A percentile compares a stretch with the other conserved stretches of the same genome.
Evolutionary conservation across 345 rosid species (phyloP).

Genomic region (Linum usitatissimum): DNA sequence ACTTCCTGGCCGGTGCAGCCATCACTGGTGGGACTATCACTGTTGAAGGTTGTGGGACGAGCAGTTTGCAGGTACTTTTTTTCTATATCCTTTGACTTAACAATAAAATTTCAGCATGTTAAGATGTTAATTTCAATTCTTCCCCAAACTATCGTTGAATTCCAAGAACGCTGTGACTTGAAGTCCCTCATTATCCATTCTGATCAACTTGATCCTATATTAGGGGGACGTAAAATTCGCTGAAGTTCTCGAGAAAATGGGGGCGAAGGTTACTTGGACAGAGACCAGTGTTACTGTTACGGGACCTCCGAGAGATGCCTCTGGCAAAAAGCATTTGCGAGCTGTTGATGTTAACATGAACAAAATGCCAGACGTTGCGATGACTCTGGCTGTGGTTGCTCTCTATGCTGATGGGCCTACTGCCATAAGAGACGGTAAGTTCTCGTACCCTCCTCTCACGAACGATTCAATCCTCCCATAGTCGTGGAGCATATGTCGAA

Average conservation of each 20-base stretch:
- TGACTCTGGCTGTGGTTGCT: constrained; percentile 96
- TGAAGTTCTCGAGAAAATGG: constrained; percentile 94
- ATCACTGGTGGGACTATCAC: constrained; percentile 88
- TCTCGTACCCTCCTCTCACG: not conserved
- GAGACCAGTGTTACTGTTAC: constrained; percentile 86
- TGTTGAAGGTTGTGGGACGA: constrained; percentile 94
- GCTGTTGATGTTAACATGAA: constrained; percentile 94
- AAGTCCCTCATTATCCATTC: no score
- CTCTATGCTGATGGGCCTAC: constrained; percentile 91
- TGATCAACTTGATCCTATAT: not conserved
- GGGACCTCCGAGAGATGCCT: constrained; percentile 73
- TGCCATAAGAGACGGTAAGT: constrained; percentile 85
- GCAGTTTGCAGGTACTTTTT: constrained; percentile 72
- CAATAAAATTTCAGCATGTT: not conserved
- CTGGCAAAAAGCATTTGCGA: constrained; percentile 52
- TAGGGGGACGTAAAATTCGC: constrained; percentile 92
- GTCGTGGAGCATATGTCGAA: not conserved
- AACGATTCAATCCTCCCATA: no score
- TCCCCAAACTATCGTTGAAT: not conserved
- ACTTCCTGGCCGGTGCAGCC: constrained; percentile 96
- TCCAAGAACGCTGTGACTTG: no score
- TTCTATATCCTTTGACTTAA: not conserved
- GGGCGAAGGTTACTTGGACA: constrained; percentile 81
- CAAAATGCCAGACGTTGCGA: constrained; percentile 99
- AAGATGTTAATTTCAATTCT: not conserved